A percentile compares a stretch with the other conserved stretches of the same genome.
Conservation (phyloP, 148 eudicot species). For the Silene uniflora region DNA sequence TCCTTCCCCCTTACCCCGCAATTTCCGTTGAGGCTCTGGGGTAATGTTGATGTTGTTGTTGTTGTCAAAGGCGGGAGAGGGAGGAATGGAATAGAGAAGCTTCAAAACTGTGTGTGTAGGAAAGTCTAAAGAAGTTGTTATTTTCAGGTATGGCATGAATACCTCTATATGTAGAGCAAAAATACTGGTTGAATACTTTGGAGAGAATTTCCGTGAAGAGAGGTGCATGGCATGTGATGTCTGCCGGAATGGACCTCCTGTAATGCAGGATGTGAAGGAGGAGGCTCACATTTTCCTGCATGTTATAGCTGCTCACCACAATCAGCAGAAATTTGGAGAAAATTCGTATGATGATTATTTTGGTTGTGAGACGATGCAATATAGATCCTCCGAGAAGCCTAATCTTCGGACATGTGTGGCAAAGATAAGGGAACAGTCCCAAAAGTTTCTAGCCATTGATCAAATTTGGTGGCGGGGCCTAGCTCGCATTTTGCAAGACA, state of each 20-base stretch:
- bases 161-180: slow-evolving; percentile 75
- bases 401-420: slow-evolving; percentile 43
- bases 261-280: slow-evolving; percentile 49
- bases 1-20: too few species aligned
- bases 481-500: slow-evolving; percentile 70
- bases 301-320: slow-evolving; percentile 50
- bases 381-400: slow-evolving; percentile 40
- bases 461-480: slow-evolving; percentile 82
- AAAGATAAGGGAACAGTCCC: slow-evolving; percentile 57
- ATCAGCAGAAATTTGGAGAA: slow-evolving; percentile 32
- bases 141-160: slow-evolving; percentile 77
- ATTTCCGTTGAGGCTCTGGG: too few species aligned
- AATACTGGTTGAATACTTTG: slow-evolving; percentile 83
- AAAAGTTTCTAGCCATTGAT: slow-evolving; percentile 45
- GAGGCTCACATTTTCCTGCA: slow-evolving; percentile 62
- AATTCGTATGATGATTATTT: slow-evolving; percentile 34
- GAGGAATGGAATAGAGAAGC: too few species aligned
- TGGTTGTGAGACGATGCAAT: slow-evolving; percentile 19
- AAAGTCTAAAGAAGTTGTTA: not conserved
- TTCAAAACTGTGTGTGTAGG: too few species aligned
- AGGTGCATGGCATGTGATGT: slow-evolving; percentile 72
- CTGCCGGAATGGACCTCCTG: slow-evolving; percentile 71
- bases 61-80: too few species aligned
- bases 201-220: slow-evolving; percentile 54
- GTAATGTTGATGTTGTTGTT: too few species aligned